Conservation (phyloP, 2,329 filamentous ascomycete genomes). For the Colletotrichum costaricense region DNA sequence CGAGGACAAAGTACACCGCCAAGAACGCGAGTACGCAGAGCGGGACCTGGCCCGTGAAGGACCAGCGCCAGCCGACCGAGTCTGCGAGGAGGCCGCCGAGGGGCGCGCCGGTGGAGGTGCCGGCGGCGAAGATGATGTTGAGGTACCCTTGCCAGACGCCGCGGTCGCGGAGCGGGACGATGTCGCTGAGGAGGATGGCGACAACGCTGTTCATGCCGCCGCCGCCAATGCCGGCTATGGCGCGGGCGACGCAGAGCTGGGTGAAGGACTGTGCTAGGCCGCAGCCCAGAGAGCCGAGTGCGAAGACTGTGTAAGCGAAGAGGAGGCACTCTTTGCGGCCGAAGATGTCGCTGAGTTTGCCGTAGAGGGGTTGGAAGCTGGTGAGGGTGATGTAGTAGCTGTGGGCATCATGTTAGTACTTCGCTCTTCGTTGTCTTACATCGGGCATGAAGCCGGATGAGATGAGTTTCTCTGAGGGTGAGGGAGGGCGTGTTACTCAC, state of each 20-base stretch:
- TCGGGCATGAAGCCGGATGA: not conserved
- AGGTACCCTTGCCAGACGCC: slow-evolving; percentile 80
- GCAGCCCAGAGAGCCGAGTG: slow-evolving; percentile 71
- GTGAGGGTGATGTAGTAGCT: slow-evolving; percentile 80
- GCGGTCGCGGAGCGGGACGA: slow-evolving; percentile 75
- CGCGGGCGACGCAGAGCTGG: slow-evolving; percentile 73
- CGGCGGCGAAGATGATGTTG: slow-evolving; percentile 78
- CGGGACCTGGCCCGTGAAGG: slow-evolving; percentile 76
- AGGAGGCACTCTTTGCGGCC: slow-evolving; percentile 75
- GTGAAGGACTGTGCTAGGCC: slow-evolving; percentile 72
- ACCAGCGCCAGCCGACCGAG: slow-evolving; percentile 81
- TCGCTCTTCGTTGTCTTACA: not conserved
- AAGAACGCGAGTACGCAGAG: slow-evolving; percentile 74
- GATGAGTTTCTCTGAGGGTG: not conserved
- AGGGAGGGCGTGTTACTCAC: slow-evolving; percentile 39
- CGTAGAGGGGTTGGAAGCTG: slow-evolving; percentile 80
- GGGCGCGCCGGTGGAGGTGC: slow-evolving; percentile 76
- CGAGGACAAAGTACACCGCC: slow-evolving; percentile 70
- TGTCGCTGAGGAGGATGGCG: slow-evolving; percentile 76
- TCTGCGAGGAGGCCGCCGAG: slow-evolving; percentile 79
- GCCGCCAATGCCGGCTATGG: slow-evolving; percentile 68
- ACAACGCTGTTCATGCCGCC: slow-evolving; percentile 79
- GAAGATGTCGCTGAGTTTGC: slow-evolving; percentile 78
- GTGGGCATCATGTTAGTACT: not conserved
- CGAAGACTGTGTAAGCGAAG: slow-evolving; percentile 73